Conservation (phyloP, 371 early-diverging fungal genomes). For the Encephalitozoon cuniculi region DNA sequence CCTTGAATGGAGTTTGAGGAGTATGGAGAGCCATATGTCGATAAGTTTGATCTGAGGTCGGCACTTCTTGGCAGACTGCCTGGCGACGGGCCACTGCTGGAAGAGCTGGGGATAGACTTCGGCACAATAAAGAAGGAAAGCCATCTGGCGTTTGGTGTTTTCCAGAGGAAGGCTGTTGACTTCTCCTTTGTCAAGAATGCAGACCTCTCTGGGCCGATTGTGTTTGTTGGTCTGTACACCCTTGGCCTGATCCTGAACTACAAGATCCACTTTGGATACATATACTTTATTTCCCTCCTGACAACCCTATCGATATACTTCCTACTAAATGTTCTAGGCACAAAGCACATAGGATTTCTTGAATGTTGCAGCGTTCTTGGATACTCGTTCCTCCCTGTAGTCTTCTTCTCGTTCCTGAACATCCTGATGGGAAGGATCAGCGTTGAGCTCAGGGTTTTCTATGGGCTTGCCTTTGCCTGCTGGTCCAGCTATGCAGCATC, state of each 20-base stretch:
- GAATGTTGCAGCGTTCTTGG: slow-evolving; percentile 52
- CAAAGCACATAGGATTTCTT: slow-evolving; percentile 22
- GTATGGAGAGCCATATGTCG: neutral
- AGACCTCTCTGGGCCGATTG: slow-evolving; percentile 58
- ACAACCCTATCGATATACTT: slow-evolving; percentile 48
- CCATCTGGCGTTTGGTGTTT: slow-evolving; percentile 34
- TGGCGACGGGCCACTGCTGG: slow-evolving; percentile 55
- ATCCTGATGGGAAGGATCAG: slow-evolving; percentile 28
- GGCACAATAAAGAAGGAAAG: slow-evolving; percentile 47
- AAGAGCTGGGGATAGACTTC: slow-evolving; percentile 60
- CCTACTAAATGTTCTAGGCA: slow-evolving; percentile 44
- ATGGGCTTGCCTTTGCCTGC: slow-evolving; percentile 32
- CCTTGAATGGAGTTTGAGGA: slow-evolving; percentile 26
- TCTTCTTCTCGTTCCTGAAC: slow-evolving; percentile 44
- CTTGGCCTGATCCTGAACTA: slow-evolving; percentile 51
- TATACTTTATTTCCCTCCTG: slow-evolving; percentile 55
- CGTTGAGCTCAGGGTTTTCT: neutral
- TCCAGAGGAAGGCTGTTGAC: neutral
- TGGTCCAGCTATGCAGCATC: slow-evolving; percentile 50
- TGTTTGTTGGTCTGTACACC: slow-evolving; percentile 51
- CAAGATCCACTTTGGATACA: slow-evolving; percentile 59
- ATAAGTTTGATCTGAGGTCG: slow-evolving; percentile 38
- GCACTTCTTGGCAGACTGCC: slow-evolving; percentile 51
- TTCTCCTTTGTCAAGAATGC: slow-evolving; percentile 9
- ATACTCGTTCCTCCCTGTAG: slow-evolving; percentile 57